Conservation (phyloP, 257 asterid genomes). For the Nicotiana tabacum region DNA sequence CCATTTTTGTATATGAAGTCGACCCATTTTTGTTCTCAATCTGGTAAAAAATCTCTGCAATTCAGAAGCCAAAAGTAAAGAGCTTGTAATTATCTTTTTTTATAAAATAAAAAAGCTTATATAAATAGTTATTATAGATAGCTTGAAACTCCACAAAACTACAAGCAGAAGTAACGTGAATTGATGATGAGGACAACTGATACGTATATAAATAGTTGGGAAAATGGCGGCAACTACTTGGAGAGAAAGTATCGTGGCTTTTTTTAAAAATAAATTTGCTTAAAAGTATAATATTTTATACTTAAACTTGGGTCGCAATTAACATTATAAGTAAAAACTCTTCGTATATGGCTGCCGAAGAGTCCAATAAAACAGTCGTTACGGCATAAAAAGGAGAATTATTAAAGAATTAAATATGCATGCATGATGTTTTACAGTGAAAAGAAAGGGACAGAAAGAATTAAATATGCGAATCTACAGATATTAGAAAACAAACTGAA, state of each 20-base stretch:
- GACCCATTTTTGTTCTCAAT: constrained; percentile 6
- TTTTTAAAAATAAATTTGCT: too few relatives aligned
- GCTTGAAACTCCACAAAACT: neutral
- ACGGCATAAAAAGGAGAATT: too few relatives aligned
- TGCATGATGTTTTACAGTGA: neutral
- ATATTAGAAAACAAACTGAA: neutral
- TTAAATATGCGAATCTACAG: neutral
- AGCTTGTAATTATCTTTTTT: neutral
- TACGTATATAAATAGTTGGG: too few relatives aligned
- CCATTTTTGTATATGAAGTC: neutral
- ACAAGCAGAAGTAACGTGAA: neutral
- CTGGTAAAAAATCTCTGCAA: neutral
- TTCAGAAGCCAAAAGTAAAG: neutral
- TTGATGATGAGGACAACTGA: too few relatives aligned
- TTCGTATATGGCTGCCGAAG: too few relatives aligned
- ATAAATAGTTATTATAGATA: too few relatives aligned
- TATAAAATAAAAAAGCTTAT: neutral
- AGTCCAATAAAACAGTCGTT: too few relatives aligned
- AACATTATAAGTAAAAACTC: too few relatives aligned
- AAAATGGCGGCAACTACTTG: neutral
- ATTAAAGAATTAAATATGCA: neutral
- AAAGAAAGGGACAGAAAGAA: neutral
- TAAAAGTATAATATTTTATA: too few relatives aligned
- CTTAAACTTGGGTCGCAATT: too few relatives aligned
- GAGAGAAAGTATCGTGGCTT: neutral